These are phyloP conservation scores for Eremothecium cymbalariae DNA, from an alignment of 1,139 yeast genomes.

Conservation along the genomic window DNA sequence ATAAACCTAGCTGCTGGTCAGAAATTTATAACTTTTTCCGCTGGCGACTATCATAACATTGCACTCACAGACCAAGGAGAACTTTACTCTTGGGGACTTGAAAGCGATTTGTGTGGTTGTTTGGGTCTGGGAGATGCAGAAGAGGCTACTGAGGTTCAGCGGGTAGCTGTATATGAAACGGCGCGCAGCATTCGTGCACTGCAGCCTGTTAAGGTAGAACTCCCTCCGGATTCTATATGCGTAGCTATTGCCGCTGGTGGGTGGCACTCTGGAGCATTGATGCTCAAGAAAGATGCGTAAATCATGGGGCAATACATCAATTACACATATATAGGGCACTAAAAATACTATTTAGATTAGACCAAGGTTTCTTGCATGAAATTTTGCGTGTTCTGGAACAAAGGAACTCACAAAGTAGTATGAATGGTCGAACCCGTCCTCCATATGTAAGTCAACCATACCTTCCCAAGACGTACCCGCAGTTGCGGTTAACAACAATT, in stretches of 20 bases:
- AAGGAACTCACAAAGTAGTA: slow-evolving; percentile 80
- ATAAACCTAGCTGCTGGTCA: slow-evolving; percentile 36
- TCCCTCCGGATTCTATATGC: slow-evolving; percentile 34
- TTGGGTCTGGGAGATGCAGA: slow-evolving; percentile 53
- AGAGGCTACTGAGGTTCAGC: slow-evolving; percentile 25
- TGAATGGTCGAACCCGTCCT: slow-evolving; percentile 84
- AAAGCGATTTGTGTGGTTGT: slow-evolving; percentile 57
- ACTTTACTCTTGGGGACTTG: slow-evolving; percentile 64
- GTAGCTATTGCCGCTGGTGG: slow-evolving; percentile 63
- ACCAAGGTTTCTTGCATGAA: slow-evolving; percentile 76
- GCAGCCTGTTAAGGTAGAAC: slow-evolving; percentile 40
- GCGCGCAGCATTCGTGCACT: slow-evolving; percentile 36
- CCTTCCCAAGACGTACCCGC: slow-evolving; percentile 52
- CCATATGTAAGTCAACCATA: slow-evolving; percentile 52
- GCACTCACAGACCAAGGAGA: slow-evolving; percentile 56
- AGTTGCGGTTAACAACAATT: slow-evolving; percentile 59
- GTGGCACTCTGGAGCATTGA: slow-evolving; percentile 67
- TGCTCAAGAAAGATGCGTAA: slow-evolving; percentile 20
- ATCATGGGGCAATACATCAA: not conserved
- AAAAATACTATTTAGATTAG: slow-evolving; percentile 25
- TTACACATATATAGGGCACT: not conserved
- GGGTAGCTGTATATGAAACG: slow-evolving; percentile 30
- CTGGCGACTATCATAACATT: slow-evolving; percentile 68
- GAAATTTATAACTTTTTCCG: slow-evolving; percentile 46
- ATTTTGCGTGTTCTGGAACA: slow-evolving; percentile 75